phyloP scores from a whole-genome alignment of 345 rosid genomes.

The Hibiscus syriacus region DNA sequence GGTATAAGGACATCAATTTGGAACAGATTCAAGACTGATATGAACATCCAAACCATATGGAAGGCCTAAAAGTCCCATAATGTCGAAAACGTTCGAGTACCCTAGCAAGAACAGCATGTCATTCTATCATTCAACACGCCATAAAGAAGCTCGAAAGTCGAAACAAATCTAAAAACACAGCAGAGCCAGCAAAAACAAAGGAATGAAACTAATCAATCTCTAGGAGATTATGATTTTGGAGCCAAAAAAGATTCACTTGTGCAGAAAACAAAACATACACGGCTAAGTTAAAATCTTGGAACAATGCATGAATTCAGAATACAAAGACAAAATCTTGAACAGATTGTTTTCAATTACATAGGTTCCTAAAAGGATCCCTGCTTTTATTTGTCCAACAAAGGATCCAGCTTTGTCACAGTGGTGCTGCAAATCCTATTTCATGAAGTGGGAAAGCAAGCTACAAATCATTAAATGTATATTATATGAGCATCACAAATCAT shows the following conservation, averaged over 20 bases:
- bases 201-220: not conserved
- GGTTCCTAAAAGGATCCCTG: constrained; percentile 12
- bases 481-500: not conserved
- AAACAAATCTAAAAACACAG: not conserved
- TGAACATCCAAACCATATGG: not conserved
- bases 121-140: not conserved
- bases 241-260: not conserved
- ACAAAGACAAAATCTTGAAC: constrained; percentile 10
- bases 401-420: constrained; percentile 70
- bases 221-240: not conserved
- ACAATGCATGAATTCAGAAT: constrained; percentile 6
- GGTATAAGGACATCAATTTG: constrained; percentile 1
- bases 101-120: not conserved
- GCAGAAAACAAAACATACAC: not conserved
- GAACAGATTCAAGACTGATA: not conserved
- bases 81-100: not conserved
- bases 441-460: constrained; percentile 30
- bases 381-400: constrained; percentile 25
- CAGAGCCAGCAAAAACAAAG: not conserved
- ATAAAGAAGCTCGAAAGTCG: not conserved
- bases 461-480: constrained; percentile 4
- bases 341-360: constrained; percentile 17
- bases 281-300: not conserved
- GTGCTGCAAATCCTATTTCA: constrained; percentile 73
- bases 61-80: not conserved